Evolutionary conservation across 768 basidiomycete genomes (phyloP).

Genomic region (Mycena belliarum): DNA sequence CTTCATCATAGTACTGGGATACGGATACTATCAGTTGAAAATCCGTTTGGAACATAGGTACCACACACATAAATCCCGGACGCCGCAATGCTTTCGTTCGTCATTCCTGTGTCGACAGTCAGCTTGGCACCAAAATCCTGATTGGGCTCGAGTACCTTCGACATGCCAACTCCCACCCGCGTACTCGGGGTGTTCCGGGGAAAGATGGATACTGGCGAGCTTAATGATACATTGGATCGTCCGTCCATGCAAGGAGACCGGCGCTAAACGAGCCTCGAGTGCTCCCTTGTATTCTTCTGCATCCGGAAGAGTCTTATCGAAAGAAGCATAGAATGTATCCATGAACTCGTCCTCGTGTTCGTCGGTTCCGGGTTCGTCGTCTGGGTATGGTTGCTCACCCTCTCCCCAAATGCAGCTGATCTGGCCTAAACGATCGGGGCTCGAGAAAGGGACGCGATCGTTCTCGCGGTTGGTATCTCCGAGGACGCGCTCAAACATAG

Average conservation of each 20-base stretch:
- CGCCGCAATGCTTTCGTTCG: constrained; percentile 23
- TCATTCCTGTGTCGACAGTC: constrained; percentile 7
- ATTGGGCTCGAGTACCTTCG: constrained; percentile 14
- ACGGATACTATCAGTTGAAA: neutral
- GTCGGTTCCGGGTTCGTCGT: constrained; percentile 7
- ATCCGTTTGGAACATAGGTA: neutral
- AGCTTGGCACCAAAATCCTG: neutral
- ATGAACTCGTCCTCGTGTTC: constrained; percentile 16
- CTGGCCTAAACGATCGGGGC: neutral
- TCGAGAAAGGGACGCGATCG: neutral
- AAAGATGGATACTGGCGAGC: constrained; percentile 24
- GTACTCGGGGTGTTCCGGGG: constrained; percentile 22
- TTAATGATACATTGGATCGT: constrained; percentile 25
- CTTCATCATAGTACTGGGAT: constrained; percentile 21
- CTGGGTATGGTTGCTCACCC: constrained; percentile 4
- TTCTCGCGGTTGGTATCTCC: constrained; percentile 16
- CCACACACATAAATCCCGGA: constrained; percentile 21
- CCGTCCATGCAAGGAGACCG: constrained; percentile 13
- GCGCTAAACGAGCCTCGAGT: neutral
- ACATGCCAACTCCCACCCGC: constrained; percentile 26
- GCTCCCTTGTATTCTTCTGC: constrained; percentile 8
- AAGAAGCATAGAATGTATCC: neutral
- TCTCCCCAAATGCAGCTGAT: constrained; percentile 14
- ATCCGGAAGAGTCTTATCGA: neutral
- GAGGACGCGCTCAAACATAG: constrained; percentile 30